These are phyloP conservation scores for Cryptosporidium xiaoi DNA, from an alignment of 169 alveolate genomes.

Conservation along the genomic window DNA sequence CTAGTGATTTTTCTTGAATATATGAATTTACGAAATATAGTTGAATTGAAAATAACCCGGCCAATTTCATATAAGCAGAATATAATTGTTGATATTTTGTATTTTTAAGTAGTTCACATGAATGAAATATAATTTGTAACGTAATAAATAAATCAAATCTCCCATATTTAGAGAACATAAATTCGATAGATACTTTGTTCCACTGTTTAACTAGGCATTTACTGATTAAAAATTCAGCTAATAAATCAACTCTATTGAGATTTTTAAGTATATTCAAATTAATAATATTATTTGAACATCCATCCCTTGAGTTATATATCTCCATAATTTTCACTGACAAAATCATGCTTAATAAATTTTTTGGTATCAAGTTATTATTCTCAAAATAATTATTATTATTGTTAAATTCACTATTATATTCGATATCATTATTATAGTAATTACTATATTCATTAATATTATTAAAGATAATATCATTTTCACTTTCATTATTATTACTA, in stretches of 20 bases:
- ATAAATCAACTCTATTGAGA: conserved; percentile 7
- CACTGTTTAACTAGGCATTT: conserved; percentile 48
- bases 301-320: conserved; percentile 27
- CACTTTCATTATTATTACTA: neutral
- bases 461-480: neutral
- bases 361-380: conserved; percentile 12
- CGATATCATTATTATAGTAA: too few species aligned
- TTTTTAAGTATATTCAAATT: neutral
- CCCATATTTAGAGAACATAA: conserved; percentile 47
- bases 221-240: conserved; percentile 43
- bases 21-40: conserved; percentile 13
- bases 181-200: conserved; percentile 20
- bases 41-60: conserved; percentile 53
- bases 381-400: neutral
- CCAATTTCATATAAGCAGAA: conserved; percentile 19
- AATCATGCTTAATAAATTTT: conserved; percentile 1
- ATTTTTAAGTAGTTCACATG: conserved; percentile 26
- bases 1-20: neutral
- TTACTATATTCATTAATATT: too few species aligned
- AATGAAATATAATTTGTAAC: conserved; percentile 12
- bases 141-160: conserved; percentile 34
- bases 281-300: neutral
- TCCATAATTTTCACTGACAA: conserved; percentile 7
- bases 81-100: conserved; percentile 33
- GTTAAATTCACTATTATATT: too few species aligned